These are phyloP conservation scores for Gloeopeniophorella convolvens DNA, from an alignment of 768 basidiomycete genomes.

Conservation along the genomic window DNA sequence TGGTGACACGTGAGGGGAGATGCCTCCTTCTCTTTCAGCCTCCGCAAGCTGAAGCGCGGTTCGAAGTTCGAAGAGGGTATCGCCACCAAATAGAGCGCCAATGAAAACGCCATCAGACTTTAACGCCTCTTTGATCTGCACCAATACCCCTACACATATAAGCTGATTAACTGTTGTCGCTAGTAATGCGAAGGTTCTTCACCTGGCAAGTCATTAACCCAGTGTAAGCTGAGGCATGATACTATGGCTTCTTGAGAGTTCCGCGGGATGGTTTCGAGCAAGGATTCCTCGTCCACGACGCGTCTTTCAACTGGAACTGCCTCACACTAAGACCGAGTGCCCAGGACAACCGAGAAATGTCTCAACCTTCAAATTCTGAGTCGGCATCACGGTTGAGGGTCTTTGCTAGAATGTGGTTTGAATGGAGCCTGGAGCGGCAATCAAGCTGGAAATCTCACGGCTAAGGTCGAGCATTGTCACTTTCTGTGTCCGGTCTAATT, in stretches of 20 bases:
- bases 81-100: slow-evolving; percentile 92
- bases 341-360: background rate
- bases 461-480: slow-evolving; percentile 84
- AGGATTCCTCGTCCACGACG: slow-evolving; percentile 77
- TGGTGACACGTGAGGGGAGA: slow-evolving; percentile 94
- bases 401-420: slow-evolving; percentile 41
- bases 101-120: slow-evolving; percentile 92
- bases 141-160: slow-evolving; percentile 57
- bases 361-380: slow-evolving; percentile 70
- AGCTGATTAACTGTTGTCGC: background rate
- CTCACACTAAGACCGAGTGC: slow-evolving; percentile 1
- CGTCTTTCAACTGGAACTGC: slow-evolving; percentile 73
- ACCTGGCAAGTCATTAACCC: slow-evolving; percentile 98
- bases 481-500: slow-evolving; percentile 58
- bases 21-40: slow-evolving; percentile 88
- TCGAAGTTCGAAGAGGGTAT: slow-evolving; percentile 90
- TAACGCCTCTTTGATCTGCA: slow-evolving; percentile 81
- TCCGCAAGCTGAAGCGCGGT: slow-evolving; percentile 93
- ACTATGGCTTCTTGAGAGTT: slow-evolving; percentile 88
- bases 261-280: slow-evolving; percentile 56
- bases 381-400: slow-evolving; percentile 73
- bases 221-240: slow-evolving; percentile 88
- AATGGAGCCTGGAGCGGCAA: slow-evolving; percentile 2
- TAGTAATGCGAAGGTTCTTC: slow-evolving; percentile 11
- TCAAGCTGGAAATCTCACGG: slow-evolving; percentile 36